A percentile compares a stretch with the other conserved stretches of the same genome.
Conservation (phyloP, 2,329 filamentous ascomycete genomes). For the Lecanosticta acicola region DNA sequence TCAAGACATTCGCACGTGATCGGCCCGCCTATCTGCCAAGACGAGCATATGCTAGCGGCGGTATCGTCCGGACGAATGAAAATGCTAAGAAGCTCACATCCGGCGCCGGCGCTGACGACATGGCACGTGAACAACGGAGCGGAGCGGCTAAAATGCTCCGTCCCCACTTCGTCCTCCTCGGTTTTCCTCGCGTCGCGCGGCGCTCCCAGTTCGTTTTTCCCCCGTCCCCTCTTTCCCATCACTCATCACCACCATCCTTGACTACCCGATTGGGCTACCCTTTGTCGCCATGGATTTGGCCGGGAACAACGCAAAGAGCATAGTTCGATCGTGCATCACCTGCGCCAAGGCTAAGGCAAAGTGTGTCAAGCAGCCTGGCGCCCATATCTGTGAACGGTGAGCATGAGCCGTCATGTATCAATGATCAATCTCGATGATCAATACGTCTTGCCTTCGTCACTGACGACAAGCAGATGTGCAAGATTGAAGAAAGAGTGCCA, state of each 20-base stretch:
- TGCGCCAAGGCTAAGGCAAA: constrained; percentile 33
- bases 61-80: too few relatives aligned
- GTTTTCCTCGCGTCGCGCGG: too few relatives aligned
- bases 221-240: not conserved
- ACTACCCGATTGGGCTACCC: not conserved
- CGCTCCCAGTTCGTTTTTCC: too few relatives aligned
- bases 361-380: constrained; percentile 24
- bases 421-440: too few relatives aligned
- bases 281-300: not conserved
- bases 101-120: too few relatives aligned
- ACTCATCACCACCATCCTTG: not conserved
- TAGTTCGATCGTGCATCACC: constrained; percentile 24
- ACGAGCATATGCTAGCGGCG: too few relatives aligned
- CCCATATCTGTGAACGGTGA: constrained; percentile 27
- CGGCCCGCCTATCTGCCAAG: too few relatives aligned
- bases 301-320: constrained; percentile 8
- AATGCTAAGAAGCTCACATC: too few relatives aligned
- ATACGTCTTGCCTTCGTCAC: constrained; percentile 1
- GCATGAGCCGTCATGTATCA: not conserved
- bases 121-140: too few relatives aligned
- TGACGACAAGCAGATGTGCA: constrained; percentile 21
- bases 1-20: too few relatives aligned
- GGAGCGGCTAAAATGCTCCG: too few relatives aligned
- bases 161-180: too few relatives aligned
- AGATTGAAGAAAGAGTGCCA: constrained; percentile 30